Evolutionary conservation across 139 green algal genomes (phyloP), one percentile per base, ranked within the genome.

Genomic region (Chlamydomonas asymmetrica): DNA sequence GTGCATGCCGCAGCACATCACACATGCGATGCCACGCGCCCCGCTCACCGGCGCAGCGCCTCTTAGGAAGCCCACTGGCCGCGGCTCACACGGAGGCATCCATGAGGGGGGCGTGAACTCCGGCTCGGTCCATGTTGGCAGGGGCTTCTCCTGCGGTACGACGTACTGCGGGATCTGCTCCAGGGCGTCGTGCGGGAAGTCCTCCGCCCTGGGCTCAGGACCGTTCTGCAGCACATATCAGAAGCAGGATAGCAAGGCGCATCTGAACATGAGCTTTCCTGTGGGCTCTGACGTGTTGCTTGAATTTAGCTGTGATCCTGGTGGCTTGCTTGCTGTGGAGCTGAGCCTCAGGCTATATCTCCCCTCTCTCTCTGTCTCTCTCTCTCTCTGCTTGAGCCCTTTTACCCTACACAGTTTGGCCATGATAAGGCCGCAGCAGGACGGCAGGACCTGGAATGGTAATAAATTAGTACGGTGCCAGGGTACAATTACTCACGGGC

Each of bases 41-140:
- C n/a, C n/a, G n/a, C n/a, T 3, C 45, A 93, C 60, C 6, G 89
- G 89, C 0, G 85, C 85, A 27, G 52, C 61, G 52, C 89, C 87
- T 20, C 81, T 75, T 68, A 92, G 67, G 66, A 93, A 91, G 71
- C 87, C 87, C 25, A 93, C 66, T 4, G 89, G 89, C 10, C 81
- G 49, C 3, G 87, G 89, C 70, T 91, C 85, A 29, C 76, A 73
- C 20, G 88, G 88, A 1, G 81, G 50, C 32, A 71, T 54, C 81
- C 81, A 91, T 5, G 9, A 31, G 5, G 83, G 83, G n/a, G 59
- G 39, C 22, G 25, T 41, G 35, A 43, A 73, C 18, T 38, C 22
- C 29, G 75, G 66, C 45, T 54, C 45, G 34, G 35, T 18, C 43
- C 65, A 78, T 3, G 49, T 16, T 2, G 72, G 60, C 8, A 41